Percentiles rank a stretch among this genome's conserved stretches.
Evolutionary conservation across 2,329 filamentous ascomycete genomes (phyloP).

Genomic region (Mycosphaerella sp.): DNA sequence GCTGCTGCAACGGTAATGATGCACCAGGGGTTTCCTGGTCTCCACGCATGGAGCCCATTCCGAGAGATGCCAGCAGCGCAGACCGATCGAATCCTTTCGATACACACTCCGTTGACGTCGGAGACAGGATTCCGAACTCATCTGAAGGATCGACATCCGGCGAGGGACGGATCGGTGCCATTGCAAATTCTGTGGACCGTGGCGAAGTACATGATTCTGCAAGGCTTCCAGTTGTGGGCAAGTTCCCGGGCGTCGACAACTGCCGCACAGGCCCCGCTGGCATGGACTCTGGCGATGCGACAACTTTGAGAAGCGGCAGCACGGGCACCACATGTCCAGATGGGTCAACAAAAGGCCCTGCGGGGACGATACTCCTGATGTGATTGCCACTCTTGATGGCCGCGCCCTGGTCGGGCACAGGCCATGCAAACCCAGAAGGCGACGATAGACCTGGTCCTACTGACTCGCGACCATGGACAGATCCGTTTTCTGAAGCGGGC

Average conservation of each 20-base stretch:
- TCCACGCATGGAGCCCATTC: constrained; percentile 32
- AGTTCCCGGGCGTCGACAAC: neutral
- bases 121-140: constrained; percentile 36
- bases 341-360: constrained; percentile 44
- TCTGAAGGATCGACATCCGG: constrained; percentile 31
- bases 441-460: constrained; percentile 57
- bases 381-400: constrained; percentile 7
- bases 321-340: constrained; percentile 33
- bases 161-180: constrained; percentile 31
- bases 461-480: constrained; percentile 25
- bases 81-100: constrained; percentile 33
- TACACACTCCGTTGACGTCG: constrained; percentile 38
- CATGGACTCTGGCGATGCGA: constrained; percentile 13
- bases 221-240: neutral
- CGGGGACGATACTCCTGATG: constrained; percentile 39
- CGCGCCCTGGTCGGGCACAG: constrained; percentile 40
- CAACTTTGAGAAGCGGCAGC: constrained; percentile 28
- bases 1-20: constrained; percentile 20
- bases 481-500: constrained; percentile 7
- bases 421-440: constrained; percentile 57
- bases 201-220: constrained; percentile 32
- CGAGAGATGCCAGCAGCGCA: constrained; percentile 31
- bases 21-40: constrained; percentile 22
- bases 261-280: constrained; percentile 6
- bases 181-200: constrained; percentile 34